phyloP scores from a whole-genome alignment of 2,329 filamentous ascomycete genomes.

The Neurospora crassa region DNA sequence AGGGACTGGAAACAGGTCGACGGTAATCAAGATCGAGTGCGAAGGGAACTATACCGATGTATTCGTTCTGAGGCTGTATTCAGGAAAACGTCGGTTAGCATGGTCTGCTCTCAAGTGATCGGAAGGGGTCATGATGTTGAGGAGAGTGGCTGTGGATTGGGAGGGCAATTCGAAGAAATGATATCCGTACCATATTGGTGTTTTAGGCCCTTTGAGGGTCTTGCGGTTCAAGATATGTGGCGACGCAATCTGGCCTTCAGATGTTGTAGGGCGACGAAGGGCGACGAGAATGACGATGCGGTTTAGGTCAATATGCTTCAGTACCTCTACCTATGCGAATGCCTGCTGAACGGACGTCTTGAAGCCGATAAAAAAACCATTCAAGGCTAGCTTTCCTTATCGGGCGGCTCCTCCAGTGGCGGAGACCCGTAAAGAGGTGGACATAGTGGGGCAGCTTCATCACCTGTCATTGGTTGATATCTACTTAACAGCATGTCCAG shows the following conservation, averaged over 20 bases:
- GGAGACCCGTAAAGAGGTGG: not conserved
- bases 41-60: slow-evolving; percentile 42
- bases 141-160: not conserved
- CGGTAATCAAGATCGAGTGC: slow-evolving; percentile 26
- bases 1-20: not conserved
- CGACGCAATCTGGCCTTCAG: not conserved
- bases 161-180: not conserved
- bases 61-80: slow-evolving; percentile 70
- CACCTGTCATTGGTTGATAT: not conserved
- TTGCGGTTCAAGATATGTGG: slow-evolving; percentile 1
- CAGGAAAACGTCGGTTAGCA: slow-evolving; percentile 11
- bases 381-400: slow-evolving; percentile 7
- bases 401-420: slow-evolving; percentile 1
- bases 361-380: slow-evolving; percentile 16
- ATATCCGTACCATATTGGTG: slow-evolving; percentile 14
- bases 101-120: not conserved
- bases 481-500: not conserved
- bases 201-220: slow-evolving; percentile 11
- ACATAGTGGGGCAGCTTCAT: slow-evolving; percentile 4
- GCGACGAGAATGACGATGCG: not conserved
- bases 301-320: slow-evolving; percentile 1
- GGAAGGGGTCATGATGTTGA: not conserved
- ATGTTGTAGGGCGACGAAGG: not conserved
- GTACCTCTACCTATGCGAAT: not conserved
- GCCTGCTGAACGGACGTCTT: not conserved